These are phyloP conservation scores for Xylaria polymorpha DNA, from an alignment of 2,329 filamentous ascomycete species.

Conservation along the genomic window DNA sequence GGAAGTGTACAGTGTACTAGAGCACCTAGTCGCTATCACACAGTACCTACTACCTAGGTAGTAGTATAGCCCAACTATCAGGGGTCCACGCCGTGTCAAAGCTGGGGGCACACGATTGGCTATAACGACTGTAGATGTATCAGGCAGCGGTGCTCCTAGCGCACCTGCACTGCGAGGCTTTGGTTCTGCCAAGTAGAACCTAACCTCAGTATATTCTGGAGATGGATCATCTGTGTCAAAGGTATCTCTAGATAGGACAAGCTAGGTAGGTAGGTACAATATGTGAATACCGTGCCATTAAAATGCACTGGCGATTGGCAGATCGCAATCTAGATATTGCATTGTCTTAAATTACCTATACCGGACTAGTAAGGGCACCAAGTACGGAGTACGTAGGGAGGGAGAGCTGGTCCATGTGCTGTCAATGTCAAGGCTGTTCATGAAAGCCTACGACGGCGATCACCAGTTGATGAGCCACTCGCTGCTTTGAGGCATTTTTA, in stretches of 20 bases:
- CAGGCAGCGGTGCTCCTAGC: not conserved
- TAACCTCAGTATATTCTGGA: no score
- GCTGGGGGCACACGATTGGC: not conserved
- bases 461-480: not conserved
- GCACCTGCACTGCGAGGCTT: no score
- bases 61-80: not conserved
- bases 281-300: not conserved
- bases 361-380: not conserved
- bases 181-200: no score
- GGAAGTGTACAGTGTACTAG: not conserved
- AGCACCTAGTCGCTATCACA: not conserved
- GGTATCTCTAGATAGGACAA: no score
- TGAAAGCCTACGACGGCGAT: not conserved
- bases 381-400: not conserved
- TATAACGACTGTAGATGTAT: not conserved
- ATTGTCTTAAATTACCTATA: not conserved
- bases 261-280: no score
- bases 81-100: not conserved
- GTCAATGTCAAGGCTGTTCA: constrained; percentile 3
- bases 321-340: not conserved
- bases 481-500: constrained; percentile 6
- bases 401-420: not conserved
- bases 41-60: no score
- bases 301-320: not conserved
- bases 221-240: no score